phyloP scores from a whole-genome alignment of 495 filamentous ascomycete genomes.

The Friedmanniomyces endolithicus region DNA sequence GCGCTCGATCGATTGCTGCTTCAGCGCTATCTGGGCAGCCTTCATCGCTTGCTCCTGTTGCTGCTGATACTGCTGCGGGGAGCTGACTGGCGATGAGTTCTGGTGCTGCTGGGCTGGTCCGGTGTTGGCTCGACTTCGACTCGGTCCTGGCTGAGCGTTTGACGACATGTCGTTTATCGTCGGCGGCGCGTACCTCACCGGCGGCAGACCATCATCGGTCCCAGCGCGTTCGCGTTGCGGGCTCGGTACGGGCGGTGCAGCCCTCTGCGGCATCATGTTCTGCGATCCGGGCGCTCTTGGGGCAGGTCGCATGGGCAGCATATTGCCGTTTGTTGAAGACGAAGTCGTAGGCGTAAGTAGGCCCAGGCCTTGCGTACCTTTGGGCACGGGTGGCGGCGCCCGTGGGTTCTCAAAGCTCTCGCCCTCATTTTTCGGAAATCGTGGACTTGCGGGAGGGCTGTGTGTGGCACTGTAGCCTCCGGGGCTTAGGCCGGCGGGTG shows the following conservation, averaged over 20 bases:
- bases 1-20: slow-evolving; percentile 43
- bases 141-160: slow-evolving; percentile 34
- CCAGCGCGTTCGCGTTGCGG: slow-evolving; percentile 17
- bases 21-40: slow-evolving; percentile 57
- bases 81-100: slow-evolving; percentile 6
- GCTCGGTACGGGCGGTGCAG: slow-evolving; percentile 32
- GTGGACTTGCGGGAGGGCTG: slow-evolving; percentile 79
- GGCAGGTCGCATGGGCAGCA: slow-evolving; percentile 53
- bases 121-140: slow-evolving; percentile 30
- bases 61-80: slow-evolving; percentile 50
- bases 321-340: slow-evolving; percentile 43
- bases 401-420: slow-evolving; percentile 95
- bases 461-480: slow-evolving; percentile 50
- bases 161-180: slow-evolving; percentile 33
- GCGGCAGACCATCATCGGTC: slow-evolving; percentile 25
- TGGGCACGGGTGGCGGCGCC: slow-evolving; percentile 80
- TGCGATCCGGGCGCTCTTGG: slow-evolving; percentile 45
- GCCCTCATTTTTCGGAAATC: slow-evolving; percentile 83
- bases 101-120: slow-evolving; percentile 18
- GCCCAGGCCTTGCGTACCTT: slow-evolving; percentile 10
- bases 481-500: slow-evolving; percentile 25
- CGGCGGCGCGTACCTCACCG: slow-evolving; percentile 27
- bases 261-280: slow-evolving; percentile 32
- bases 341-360: slow-evolving; percentile 28
- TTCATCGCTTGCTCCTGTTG: slow-evolving; percentile 72